Evolutionary conservation across 2,329 filamentous ascomycete species (phyloP), one percentile per base, ranked within the genome.

Genomic region (Venturia asperata): DNA sequence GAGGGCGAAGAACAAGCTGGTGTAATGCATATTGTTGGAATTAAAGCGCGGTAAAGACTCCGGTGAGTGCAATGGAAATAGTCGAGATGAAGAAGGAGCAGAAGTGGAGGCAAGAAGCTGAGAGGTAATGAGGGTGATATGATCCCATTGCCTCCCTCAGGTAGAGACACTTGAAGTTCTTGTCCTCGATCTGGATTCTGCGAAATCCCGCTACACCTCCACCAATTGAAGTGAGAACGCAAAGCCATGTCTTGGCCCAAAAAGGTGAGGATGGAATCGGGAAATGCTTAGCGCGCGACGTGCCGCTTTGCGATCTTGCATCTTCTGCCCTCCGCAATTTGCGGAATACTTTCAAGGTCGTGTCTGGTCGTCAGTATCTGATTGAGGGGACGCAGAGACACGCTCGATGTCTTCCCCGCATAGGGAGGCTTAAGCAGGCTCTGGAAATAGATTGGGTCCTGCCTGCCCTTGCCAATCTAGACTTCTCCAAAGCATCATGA

Each of bases 21-120:
- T 68, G 70, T 69, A 67, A 60, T 70, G 72, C 72, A 74, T 74
- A 15, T 9, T 27, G 47, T 15, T 30, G 47, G 6, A 4, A 11
- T 11, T 37, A 65, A 61, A 15, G 5, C n/a, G 55, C 58, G 21
- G 30, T 27, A 37, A 37, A 24, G 5, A 13, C 21, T 27, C 24
- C 47, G 47, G 21, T 5, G 11, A 49, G 6, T 2, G n/a, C 45
- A 49, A 13, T 9, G n/a, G 45, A 49, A 47, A 21, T n/a, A 9
- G 30, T 17, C 7, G 27, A 58, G 30, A n/a, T 37, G 17, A 27
- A 37, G 19, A 2, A 37, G 3, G 30, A 34, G 30, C 30, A 34
- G 30, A 34, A 3, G 30, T 34, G 24, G 24, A 9, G 34, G 6
- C 24, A 34, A 17, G 17, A 34, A 34, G 24, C 4, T 30, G 4